Percentiles rank a stretch among this genome's conserved stretches.
These are phyloP conservation scores for Aspergillus novoparasiticus DNA, from an alignment of 2,329 filamentous ascomycete genomes.

Conservation along the genomic window DNA sequence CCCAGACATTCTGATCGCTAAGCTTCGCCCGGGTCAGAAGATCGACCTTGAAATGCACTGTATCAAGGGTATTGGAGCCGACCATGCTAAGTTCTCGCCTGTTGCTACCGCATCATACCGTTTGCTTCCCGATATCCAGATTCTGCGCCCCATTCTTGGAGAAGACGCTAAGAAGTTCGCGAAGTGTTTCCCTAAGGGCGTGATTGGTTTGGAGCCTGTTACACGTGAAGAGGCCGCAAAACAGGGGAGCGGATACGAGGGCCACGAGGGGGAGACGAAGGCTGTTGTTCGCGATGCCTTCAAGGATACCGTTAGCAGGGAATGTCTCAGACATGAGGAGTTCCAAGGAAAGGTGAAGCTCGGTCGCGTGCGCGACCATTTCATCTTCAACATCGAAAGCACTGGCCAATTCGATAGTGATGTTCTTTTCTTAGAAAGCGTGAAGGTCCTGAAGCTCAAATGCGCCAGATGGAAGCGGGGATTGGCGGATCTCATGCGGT, in stretches of 20 bases:
- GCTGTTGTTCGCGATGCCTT: conserved; percentile 86
- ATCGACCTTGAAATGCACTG: conserved; percentile 89
- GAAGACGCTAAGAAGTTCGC: conserved; percentile 86
- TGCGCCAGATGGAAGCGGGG: conserved; percentile 57
- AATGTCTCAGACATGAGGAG: conserved; percentile 87
- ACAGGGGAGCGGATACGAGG: conserved; percentile 67
- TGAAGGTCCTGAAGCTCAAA: conserved; percentile 84
- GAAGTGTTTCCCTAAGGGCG: conserved; percentile 83
- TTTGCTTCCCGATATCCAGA: conserved; percentile 83
- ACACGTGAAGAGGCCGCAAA: conserved; percentile 65
- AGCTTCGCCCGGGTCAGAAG: conserved; percentile 86
- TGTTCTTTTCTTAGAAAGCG: conserved; percentile 85
- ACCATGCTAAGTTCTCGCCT: conserved; percentile 96
- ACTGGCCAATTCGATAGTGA: conserved; percentile 94
- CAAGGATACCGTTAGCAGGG: conserved; percentile 92
- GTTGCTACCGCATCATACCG: conserved; percentile 94
- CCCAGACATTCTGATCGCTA: conserved; percentile 91
- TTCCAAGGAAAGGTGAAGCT: conserved; percentile 96
- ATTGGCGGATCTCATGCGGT: conserved; percentile 46
- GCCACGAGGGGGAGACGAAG: conserved; percentile 76
- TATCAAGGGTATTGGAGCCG: conserved; percentile 88
- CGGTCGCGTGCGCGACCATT: conserved; percentile 87
- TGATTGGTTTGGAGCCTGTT: conserved; percentile 77
- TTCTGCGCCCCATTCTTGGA: conserved; percentile 80
- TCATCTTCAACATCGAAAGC: conserved; percentile 95